Conservation (phyloP, 106 monocot genomes). For the Agapanthus africanus region DNA sequence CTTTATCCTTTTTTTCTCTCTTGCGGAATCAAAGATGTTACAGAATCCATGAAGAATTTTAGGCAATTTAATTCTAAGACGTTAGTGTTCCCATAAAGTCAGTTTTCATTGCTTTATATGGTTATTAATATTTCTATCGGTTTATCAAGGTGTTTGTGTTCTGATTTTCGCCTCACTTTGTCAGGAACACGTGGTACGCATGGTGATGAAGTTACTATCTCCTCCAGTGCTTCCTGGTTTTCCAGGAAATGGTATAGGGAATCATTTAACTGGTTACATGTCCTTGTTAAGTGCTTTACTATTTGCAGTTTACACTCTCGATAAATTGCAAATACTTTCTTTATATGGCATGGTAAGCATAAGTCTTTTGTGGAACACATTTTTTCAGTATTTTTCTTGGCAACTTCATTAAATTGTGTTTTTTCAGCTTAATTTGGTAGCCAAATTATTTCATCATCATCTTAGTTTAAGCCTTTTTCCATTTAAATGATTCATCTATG, state of each 20-base stretch:
- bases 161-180: no score
- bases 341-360: conserved; percentile 72
- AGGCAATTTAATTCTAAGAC: no score
- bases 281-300: conserved; percentile 66
- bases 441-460: not conserved
- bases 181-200: conserved; percentile 73
- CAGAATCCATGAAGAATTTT: no score
- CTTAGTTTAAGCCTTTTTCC: not conserved
- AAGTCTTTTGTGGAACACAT: not conserved
- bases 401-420: not conserved
- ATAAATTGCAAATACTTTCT: conserved; percentile 81
- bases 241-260: conserved; percentile 28
- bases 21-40: no score
- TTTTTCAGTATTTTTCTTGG: not conserved
- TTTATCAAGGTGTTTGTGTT: no score
- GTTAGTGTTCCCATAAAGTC: no score
- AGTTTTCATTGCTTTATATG: no score
- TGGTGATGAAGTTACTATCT: conserved; percentile 70
- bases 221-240: conserved; percentile 44
- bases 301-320: conserved; percentile 40
- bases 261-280: conserved; percentile 55
- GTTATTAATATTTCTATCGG: no score
- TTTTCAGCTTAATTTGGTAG: not conserved
- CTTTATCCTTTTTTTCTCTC: no score
- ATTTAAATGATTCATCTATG: not conserved